Conservation (phyloP, 768 basidiomycete species). For the Panellus pusillus region DNA sequence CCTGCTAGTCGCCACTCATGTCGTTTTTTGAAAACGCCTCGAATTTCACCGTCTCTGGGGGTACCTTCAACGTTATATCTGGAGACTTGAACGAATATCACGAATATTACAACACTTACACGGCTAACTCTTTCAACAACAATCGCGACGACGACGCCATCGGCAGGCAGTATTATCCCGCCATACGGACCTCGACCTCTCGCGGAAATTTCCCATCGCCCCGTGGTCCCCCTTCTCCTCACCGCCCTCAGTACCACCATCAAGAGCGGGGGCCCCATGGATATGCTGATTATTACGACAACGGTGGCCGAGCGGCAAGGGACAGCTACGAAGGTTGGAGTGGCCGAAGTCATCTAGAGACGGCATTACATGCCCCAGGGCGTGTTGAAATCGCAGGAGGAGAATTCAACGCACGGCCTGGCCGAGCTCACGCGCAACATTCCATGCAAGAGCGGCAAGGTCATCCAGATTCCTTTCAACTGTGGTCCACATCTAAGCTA, state of each 20-base stretch:
- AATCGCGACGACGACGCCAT: neutral
- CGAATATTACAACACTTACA: neutral
- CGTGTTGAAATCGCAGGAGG: conserved; percentile 9
- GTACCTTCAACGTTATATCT: conserved; percentile 10
- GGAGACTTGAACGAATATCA: conserved; percentile 10
- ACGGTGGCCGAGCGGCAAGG: neutral
- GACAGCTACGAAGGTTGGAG: neutral
- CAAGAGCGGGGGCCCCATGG: conserved; percentile 8
- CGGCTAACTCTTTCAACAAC: conserved; percentile 1
- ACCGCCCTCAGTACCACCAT: conserved; percentile 4
- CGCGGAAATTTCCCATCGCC: neutral
- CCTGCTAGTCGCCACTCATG: neutral
- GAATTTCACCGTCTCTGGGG: conserved; percentile 13
- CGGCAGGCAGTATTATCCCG: conserved; percentile 2
- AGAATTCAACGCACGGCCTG: neutral
- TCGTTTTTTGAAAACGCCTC: conserved; percentile 12
- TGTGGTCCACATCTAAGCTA: neutral
- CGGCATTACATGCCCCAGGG: neutral
- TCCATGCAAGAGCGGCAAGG: conserved; percentile 5
- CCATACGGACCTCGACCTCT: neutral
- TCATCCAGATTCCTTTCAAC: neutral
- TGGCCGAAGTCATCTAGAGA: neutral
- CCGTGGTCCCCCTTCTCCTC: neutral
- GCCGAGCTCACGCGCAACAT: neutral
- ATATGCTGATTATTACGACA: conserved; percentile 4